Conservation (phyloP, 106 monocot genomes). For the Dendrobium officinale region DNA sequence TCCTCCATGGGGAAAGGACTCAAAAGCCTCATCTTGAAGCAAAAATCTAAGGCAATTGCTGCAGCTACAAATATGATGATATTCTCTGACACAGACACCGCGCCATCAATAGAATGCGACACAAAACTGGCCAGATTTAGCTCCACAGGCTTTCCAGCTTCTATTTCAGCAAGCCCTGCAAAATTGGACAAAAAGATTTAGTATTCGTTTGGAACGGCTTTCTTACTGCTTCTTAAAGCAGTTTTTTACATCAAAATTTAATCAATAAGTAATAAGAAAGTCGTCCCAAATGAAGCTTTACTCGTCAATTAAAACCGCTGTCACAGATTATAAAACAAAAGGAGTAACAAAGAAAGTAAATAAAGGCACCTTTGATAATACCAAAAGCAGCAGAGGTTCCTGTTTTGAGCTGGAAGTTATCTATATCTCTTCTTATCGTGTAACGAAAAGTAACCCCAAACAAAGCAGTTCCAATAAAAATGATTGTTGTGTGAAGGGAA, state of each 20-base stretch:
- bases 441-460: slow-evolving; percentile 91
- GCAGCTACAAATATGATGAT: slow-evolving; percentile 64
- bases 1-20: slow-evolving; percentile 61
- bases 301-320: not conserved
- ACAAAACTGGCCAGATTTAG: slow-evolving; percentile 23
- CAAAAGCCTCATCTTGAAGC: slow-evolving; percentile 68
- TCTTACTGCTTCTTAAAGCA: too few relatives aligned
- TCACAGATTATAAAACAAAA: not conserved
- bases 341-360: not conserved
- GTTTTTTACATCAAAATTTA: too few relatives aligned
- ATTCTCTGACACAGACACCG: slow-evolving; percentile 41
- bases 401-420: slow-evolving; percentile 83
- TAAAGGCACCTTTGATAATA: slow-evolving; percentile 55
- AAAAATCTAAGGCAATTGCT: slow-evolving; percentile 79
- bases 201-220: too few relatives aligned
- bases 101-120: slow-evolving; percentile 31
- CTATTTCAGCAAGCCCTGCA: slow-evolving; percentile 81
- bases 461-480: slow-evolving; percentile 63
- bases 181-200: not conserved
- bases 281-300: too few relatives aligned
- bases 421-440: slow-evolving; percentile 69
- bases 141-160: slow-evolving; percentile 32
- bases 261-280: too few relatives aligned
- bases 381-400: slow-evolving; percentile 79
- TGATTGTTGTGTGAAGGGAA: slow-evolving; percentile 20